Base-by-base conservation (phyloP, 495 filamentous ascomycete genomes). In the Daldinia loculata region DNA sequence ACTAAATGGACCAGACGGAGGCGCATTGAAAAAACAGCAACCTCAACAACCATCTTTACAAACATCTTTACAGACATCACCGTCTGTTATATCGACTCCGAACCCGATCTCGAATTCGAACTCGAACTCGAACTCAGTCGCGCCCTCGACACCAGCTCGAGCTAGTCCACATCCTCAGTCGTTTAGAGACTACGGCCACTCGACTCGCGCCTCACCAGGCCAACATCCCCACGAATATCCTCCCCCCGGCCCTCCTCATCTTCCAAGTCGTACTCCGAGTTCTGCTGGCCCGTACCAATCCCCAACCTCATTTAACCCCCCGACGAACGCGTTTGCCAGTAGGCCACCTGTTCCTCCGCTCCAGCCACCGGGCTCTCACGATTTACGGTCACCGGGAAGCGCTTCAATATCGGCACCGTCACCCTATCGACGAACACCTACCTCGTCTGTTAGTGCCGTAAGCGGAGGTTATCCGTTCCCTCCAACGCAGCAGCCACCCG, bases 391-490 rank as follows among this genome's bases (percentile, higher is more conserved):
- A 19, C 85, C 86, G 60, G 81, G 79, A 61, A 74, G 81, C 61
- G 75, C 67, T 38, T 74, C 79, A 29, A 82, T 82, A 53, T 81
- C 84, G 12, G 82, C 74, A 0, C 84, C 84, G 39, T 89, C 86
- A 1, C 84, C 86, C 3, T 88, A 87, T 67, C 83, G 83, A 57
- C 84, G 81, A 41, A 83, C 81, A 30, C 83, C 83, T 5, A 80
- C 79, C 2, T 80, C 81, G 14, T 83, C 83, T 17, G 52, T 80
- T 56, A 79, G 80, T 70, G 76, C 70, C 12, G 70, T 75, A n/a
- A 79, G 77, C 75, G 80, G 74, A 58, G 83, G 84, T 56, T 89
- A 87, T 67, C 85, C 85, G 6, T 88, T 88, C 61, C 84, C 85
- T 22, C 77, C 80, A 50, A 77, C 79, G n/a, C 81, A 83, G 43